Evolutionary conservation across 2,329 filamentous ascomycete genomes (phyloP).

Genomic region (Penicillium sp.): DNA sequence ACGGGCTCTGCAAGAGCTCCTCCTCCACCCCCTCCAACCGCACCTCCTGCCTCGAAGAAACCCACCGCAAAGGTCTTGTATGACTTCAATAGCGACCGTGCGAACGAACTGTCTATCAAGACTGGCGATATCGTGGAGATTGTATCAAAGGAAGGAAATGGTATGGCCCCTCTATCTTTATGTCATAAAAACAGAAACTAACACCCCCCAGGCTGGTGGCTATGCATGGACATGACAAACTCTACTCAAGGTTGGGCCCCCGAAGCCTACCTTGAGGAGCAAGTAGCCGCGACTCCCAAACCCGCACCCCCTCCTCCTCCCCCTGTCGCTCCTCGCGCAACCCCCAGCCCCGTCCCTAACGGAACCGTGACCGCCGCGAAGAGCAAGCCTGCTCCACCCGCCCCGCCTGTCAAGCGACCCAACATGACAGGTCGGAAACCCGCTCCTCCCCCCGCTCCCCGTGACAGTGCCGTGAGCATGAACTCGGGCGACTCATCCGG

Average conservation of each 20-base stretch:
- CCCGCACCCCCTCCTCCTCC: constrained; percentile 57
- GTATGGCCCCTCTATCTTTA: constrained; percentile 54
- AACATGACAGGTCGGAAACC: constrained; percentile 69
- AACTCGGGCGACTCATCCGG: constrained; percentile 53
- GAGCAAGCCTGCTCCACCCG: constrained; percentile 71
- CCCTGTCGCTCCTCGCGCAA: constrained; percentile 48
- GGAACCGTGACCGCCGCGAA: constrained; percentile 49
- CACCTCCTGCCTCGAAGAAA: constrained; percentile 63
- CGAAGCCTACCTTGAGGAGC: constrained; percentile 87
- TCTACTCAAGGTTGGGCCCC: constrained; percentile 89
- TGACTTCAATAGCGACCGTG: constrained; percentile 81
- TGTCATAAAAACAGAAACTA: background rate
- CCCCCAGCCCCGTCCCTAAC: constrained; percentile 65
- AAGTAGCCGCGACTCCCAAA: constrained; percentile 57
- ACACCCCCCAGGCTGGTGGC: constrained; percentile 78
- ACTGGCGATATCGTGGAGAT: constrained; percentile 83
- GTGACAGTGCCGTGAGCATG: constrained; percentile 63
- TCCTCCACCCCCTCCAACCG: constrained; percentile 66
- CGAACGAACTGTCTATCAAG: constrained; percentile 79
- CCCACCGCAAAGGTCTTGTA: constrained; percentile 88
- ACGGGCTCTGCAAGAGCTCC: constrained; percentile 64
- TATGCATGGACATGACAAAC: constrained; percentile 71
- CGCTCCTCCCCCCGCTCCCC: constrained; percentile 62
- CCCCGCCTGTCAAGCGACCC: constrained; percentile 79
- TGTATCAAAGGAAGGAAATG: constrained; percentile 92